Evolutionary conservation across 208 protist genomes (phyloP).

Genomic region (Angomonas ambiguus): DNA sequence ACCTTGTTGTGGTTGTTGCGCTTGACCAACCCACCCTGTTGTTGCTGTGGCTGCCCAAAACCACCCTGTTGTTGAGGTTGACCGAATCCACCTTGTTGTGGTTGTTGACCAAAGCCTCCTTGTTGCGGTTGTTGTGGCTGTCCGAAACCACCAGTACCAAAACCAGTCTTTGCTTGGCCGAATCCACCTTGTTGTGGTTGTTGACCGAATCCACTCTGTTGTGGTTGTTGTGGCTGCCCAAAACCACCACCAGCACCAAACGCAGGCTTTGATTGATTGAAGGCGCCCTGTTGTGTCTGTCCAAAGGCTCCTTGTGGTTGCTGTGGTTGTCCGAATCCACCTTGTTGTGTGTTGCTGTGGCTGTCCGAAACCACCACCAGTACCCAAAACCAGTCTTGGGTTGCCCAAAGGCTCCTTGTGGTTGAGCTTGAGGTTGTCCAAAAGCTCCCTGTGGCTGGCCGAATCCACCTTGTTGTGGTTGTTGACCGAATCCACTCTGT

Average conservation of each 20-base stretch:
- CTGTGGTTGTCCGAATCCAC: conserved; percentile 28
- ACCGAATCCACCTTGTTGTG: background rate
- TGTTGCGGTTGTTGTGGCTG: conserved; percentile 14
- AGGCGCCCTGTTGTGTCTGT: conserved; percentile 8
- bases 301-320: conserved; percentile 13
- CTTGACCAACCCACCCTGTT: background rate
- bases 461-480: conserved; percentile 13
- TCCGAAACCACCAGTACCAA: conserved; percentile 7
- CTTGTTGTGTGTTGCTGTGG: conserved; percentile 17
- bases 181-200: conserved; percentile 22
- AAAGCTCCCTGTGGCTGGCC: conserved; percentile 24
- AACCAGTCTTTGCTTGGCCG: conserved; percentile 17
- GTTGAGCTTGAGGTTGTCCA: conserved; percentile 16
- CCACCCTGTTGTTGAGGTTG: background rate
- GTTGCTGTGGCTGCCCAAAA: conserved; percentile 12
- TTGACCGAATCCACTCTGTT: conserved; percentile 33
- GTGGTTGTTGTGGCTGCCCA: conserved; percentile 24
- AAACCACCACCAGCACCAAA: conserved; percentile 23
- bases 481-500: conserved; percentile 31
- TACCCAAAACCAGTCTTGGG: conserved; percentile 8
- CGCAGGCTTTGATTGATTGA: conserved; percentile 22
- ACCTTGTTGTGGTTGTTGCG: background rate
- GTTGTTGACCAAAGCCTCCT: conserved; percentile 11
- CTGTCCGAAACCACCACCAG: conserved; percentile 4
- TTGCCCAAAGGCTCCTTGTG: conserved; percentile 12